These are phyloP conservation scores for Sanguinoderma infundibulare DNA, from an alignment of 1,284 basidiomycete species.

Conservation along the genomic window DNA sequence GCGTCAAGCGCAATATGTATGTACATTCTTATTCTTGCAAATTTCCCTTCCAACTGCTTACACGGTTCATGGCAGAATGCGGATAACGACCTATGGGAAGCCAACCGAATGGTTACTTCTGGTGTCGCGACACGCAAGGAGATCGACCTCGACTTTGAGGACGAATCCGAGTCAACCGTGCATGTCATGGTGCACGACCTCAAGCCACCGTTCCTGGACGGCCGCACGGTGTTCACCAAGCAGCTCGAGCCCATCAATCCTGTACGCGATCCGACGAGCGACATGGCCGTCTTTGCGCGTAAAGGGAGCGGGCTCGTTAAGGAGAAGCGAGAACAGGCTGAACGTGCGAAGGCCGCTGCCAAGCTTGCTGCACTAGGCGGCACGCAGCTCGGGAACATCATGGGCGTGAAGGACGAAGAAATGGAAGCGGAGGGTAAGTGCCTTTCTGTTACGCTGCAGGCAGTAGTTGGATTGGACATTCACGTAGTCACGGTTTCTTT, in stretches of 20 bases:
- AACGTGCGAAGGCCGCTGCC: conserved; percentile 94
- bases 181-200: conserved; percentile 98
- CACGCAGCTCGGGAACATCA: conserved; percentile 93
- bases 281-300: conserved; percentile 94
- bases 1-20: conserved; percentile 90
- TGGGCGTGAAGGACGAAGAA: conserved; percentile 96
- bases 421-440: conserved; percentile 82
- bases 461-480: conserved; percentile 69
- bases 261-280: conserved; percentile 91
- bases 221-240: conserved; percentile 94
- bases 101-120: conserved; percentile 95
- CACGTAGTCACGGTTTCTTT: conserved; percentile 54
- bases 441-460: conserved; percentile 23
- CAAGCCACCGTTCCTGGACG: conserved; percentile 97
- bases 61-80: conserved; percentile 67
- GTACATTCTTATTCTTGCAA: conserved; percentile 35
- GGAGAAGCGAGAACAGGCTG: conserved; percentile 95
- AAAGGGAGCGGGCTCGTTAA: conserved; percentile 94
- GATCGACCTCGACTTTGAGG: conserved; percentile 91
- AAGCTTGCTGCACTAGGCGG: conserved; percentile 94
- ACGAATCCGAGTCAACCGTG: conserved; percentile 93
- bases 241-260: conserved; percentile 98
- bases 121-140: conserved; percentile 88
- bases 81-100: conserved; percentile 98
- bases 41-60: conserved; percentile 12